Base-by-base conservation (phyloP, 495 filamentous ascomycete species). In the Thermothielavioides terrestris region DNA sequence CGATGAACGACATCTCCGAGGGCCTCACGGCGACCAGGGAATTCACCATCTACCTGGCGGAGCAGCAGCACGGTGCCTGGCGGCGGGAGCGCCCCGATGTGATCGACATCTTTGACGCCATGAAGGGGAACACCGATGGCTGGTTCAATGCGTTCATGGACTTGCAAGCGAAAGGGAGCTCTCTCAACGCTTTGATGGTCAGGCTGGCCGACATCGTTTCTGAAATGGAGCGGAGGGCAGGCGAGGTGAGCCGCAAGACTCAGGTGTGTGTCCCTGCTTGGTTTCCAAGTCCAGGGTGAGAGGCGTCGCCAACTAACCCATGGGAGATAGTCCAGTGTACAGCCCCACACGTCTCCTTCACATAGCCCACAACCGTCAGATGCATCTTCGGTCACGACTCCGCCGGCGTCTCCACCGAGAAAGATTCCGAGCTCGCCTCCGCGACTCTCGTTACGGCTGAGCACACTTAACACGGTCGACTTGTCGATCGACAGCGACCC, bases 61-160 rank as follows among this genome's bases (percentile, higher is more conserved):
- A 77, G 37, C 76, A 84, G 26, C 71, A 81, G 38, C 74, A 82
- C 31, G 74, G 73, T 20, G 63, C 77, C 17, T 81, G 79, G 79
- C 68, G 69, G 17, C 66, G 69, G 48, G 67, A 70, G 18, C 68
- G 69, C 6, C 69, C 70, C 11, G 71, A 77, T 31, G 64, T 83
- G 37, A 68, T 73, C 39, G 78, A 83, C 36, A 83, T 92, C 15
- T 89, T 83, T 55, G 75, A 81, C 34, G 82, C 81, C 17, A 94
- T 94, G 87, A 81, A 82, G 52, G 81, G 85, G 23, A 94, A 94
- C 57, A 80, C 85, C 25, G 84, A 92, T 47, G 85, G 86, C n/a
- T 94, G 88, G 88, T 80, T 82, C 55, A 75, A 78, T 35, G 83
- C 84, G 1, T 81, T 91, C 46, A 72, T 81, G 25, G 81, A 79